Base-by-base conservation (phyloP, 148 eudicot genomes). In the Spergularia marina region DNA sequence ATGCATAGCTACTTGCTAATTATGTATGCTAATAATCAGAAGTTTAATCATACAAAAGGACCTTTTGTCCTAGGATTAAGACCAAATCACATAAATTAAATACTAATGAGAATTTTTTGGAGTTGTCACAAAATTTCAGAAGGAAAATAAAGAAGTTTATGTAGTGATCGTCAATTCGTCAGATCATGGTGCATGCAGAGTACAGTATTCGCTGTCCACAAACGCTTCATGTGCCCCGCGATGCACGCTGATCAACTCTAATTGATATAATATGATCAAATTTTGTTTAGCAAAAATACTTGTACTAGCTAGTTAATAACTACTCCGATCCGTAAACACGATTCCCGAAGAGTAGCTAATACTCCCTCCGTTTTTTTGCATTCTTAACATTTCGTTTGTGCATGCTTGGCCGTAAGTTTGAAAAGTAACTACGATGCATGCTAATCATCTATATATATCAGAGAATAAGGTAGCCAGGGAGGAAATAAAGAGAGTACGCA, bases 211-310 rank as follows among this genome's bases (percentile, higher is more conserved):
- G 70, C 70, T 77, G 86, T 76, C 70, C 67, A 71, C 1, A 6
- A 6, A 6, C 14, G 2, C 58, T 81, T 84, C 87, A 84, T 79
- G 87, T 84, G 84, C 80, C 72, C 84, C 87, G 78, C 64, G 82
- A 76, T 78, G 75, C 77, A 78, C 71, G 87, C 87, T 79, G 87
- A 65, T 65, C 2, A 65, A 40, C 69, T 36, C 69, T 41, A 65
- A 65, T 40, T 61, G 41, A 65, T 65, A 23, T 23, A 23, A 1
- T 23, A 23, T 23, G 25, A n/a, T n/a, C 69, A 40, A 39, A 30
- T 2, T 30, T 30, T 30, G 36, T 30, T 1, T 30, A 30, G 3
- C 36, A 30, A 30, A 30, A 30, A 30, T 30, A 30, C 36, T 30
- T 30, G 36, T 30, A 30, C 2, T 30, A 30, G 36, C 36, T 30